Percentiles rank a stretch among this genome's conserved stretches.
These are phyloP conservation scores for Malus sieversii DNA, from an alignment of 306 rosid genomes.

Conservation along the genomic window DNA sequence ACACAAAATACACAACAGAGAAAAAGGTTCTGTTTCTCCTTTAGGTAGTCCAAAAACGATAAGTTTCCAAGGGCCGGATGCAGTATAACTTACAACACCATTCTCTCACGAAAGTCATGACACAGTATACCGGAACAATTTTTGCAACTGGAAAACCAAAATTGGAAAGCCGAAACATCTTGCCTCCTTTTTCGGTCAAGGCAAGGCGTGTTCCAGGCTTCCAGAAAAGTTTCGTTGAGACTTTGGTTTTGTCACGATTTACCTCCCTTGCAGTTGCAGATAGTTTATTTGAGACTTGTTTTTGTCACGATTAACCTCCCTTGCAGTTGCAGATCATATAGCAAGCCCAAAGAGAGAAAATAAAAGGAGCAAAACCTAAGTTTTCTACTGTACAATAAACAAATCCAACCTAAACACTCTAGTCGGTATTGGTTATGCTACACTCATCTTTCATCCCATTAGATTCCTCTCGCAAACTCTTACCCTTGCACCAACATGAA, in stretches of 20 bases:
- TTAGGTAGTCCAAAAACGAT: neutral
- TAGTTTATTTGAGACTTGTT: neutral
- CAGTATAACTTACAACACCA: neutral
- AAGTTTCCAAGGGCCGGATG: neutral
- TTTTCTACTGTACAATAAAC: constrained; percentile 29
- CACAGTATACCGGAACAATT: neutral
- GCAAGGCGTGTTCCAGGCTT: neutral
- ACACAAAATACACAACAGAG: neutral
- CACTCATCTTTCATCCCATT: constrained; percentile 24
- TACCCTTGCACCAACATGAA: constrained; percentile 82
- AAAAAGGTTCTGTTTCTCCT: neutral
- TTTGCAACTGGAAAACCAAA: neutral
- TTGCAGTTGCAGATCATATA: neutral
- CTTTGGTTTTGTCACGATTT: too few species aligned
- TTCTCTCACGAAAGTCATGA: neutral
- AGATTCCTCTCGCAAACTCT: constrained; percentile 34
- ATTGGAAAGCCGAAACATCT: neutral
- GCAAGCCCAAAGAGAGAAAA: neutral
- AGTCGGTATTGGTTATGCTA: constrained; percentile 27
- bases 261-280: too few species aligned
- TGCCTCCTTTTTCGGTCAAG: neutral
- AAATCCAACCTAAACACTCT: constrained; percentile 26
- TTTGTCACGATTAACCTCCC: neutral
- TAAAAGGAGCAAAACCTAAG: neutral
- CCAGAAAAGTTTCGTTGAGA: neutral